Evolutionary conservation across 768 basidiomycete species (phyloP).

Genomic region (Albatrellus ellisii): DNA sequence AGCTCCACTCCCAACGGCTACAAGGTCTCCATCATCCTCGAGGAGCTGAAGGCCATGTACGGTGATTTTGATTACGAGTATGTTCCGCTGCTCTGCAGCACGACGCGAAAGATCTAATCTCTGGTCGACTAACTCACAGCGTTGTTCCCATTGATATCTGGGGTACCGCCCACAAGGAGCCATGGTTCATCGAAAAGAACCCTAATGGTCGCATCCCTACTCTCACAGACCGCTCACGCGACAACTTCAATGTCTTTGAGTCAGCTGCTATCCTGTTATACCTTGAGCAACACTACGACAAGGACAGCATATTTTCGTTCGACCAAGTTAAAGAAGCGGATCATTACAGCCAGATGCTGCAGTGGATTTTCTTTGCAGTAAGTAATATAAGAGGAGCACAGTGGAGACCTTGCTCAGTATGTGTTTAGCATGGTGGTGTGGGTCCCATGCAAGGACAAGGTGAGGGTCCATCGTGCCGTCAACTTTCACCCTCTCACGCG

Average conservation of each 20-base stretch:
- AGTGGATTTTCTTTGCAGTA: conserved; percentile 86
- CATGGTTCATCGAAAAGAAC: conserved; percentile 66
- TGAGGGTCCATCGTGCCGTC: conserved; percentile 6
- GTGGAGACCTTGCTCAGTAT: background rate
- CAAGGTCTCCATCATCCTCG: conserved; percentile 39
- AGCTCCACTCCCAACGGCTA: conserved; percentile 43
- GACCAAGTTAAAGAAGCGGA: conserved; percentile 37
- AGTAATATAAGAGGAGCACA: conserved; percentile 7
- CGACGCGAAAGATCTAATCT: too few species aligned
- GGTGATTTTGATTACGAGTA: conserved; percentile 35
- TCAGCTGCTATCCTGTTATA: conserved; percentile 74
- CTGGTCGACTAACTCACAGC: too few species aligned
- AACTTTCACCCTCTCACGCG: background rate
- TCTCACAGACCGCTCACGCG: conserved; percentile 45
- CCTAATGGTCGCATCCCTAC: conserved; percentile 66
- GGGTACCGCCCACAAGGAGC: conserved; percentile 64
- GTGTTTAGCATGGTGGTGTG: conserved; percentile 54
- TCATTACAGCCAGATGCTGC: conserved; percentile 57
- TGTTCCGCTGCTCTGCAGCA: too few species aligned
- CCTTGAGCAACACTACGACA: conserved; percentile 71
- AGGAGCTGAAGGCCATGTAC: conserved; percentile 39
- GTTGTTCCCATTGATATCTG: conserved; percentile 40
- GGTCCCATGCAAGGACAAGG: conserved; percentile 82
- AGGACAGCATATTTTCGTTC: conserved; percentile 54
- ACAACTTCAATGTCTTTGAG: conserved; percentile 61